These are phyloP conservation scores for Penicillium sp. DNA, from an alignment of 2,329 filamentous ascomycete species.

Conservation along the genomic window DNA sequence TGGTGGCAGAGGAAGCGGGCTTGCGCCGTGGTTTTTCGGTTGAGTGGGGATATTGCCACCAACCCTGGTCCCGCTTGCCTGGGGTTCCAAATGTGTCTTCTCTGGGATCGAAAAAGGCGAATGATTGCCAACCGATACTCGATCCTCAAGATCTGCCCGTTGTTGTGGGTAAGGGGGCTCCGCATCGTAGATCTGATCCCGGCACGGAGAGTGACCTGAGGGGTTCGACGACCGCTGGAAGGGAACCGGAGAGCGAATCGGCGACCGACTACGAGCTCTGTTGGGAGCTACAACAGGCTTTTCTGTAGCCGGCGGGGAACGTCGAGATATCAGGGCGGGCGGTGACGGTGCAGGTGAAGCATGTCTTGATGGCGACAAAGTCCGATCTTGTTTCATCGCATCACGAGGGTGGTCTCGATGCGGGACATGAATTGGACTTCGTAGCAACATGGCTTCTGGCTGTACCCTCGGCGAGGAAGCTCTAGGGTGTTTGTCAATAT, in stretches of 20 bases:
- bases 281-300: conserved; percentile 45
- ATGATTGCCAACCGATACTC: background rate
- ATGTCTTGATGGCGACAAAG: conserved; percentile 46
- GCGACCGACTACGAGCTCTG: conserved; percentile 31
- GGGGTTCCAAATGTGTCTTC: conserved; percentile 15
- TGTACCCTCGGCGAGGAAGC: conserved; percentile 26
- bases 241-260: conserved; percentile 21
- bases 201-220: conserved; percentile 15
- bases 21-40: conserved; percentile 29
- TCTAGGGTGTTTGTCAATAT: conserved; percentile 30
- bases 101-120: background rate
- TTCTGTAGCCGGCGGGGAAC: conserved; percentile 60
- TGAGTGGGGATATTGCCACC: conserved; percentile 30
- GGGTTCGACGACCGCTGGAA: conserved; percentile 24
- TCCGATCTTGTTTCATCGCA: conserved; percentile 49
- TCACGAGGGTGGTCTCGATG: conserved; percentile 49
- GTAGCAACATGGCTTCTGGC: conserved; percentile 46
- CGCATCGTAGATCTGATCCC: conserved; percentile 14
- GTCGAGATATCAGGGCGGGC: conserved; percentile 58
- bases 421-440: conserved; percentile 53
- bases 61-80: conserved; percentile 16
- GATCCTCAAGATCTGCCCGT: background rate
- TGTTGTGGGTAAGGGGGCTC: background rate
- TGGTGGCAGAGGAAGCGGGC: conserved; percentile 36
- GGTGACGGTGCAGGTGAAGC: conserved; percentile 48